These are phyloP conservation scores for Debaryomyces sp. DNA, from an alignment of 1,139 yeast species.

Conservation along the genomic window DNA sequence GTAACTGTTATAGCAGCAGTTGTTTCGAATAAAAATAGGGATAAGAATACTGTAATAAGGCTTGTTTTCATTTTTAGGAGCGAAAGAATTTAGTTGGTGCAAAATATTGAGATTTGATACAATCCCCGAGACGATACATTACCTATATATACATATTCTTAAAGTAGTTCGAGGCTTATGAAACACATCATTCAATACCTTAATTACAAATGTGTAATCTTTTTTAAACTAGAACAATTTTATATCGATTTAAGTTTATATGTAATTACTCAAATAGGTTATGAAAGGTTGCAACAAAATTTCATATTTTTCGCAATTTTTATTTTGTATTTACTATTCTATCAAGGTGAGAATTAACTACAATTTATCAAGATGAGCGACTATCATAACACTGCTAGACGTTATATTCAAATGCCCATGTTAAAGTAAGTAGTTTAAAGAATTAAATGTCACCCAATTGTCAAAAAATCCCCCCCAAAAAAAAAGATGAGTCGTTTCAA, in stretches of 20 bases:
- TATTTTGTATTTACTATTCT: neutral
- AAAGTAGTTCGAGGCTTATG: neutral
- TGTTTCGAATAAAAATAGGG: neutral
- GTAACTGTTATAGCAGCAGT: constrained; percentile 8
- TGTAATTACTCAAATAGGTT: constrained; percentile 1
- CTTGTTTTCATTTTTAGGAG: constrained; percentile 2
- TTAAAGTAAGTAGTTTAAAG: neutral
- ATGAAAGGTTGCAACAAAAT: constrained; percentile 5
- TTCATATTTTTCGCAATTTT: neutral
- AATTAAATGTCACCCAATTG: neutral
- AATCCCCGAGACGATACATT: neutral
- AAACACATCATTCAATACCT: neutral
- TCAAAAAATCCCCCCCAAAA: too few species aligned
- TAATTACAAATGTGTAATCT: neutral
- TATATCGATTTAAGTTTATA: neutral
- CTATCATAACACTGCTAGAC: neutral
- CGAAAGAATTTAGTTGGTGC: neutral
- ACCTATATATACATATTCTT: constrained; percentile 4
- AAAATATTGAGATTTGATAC: neutral
- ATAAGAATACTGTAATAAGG: neutral
- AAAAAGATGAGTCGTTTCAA: neutral
- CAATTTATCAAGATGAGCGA: neutral
- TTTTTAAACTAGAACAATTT: neutral
- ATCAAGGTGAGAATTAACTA: neutral
- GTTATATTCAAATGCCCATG: neutral